Conservation (phyloP, 805 yeast genomes). For the Wickerhamiella galacta region DNA sequence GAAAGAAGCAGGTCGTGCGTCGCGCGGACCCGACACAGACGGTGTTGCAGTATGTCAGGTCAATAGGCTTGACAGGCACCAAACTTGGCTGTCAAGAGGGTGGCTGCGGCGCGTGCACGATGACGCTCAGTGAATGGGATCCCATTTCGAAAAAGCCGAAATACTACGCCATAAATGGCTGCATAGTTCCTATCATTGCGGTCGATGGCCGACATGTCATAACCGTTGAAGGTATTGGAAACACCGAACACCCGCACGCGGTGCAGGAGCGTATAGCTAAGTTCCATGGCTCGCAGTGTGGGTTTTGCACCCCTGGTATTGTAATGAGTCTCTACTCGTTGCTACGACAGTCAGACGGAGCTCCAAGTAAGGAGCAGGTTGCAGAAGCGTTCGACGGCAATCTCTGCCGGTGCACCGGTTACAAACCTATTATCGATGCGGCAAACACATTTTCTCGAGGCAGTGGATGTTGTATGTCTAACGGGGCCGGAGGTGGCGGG, state of each 20-base stretch:
- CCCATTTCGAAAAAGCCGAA: constrained; percentile 16
- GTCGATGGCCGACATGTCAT: constrained; percentile 32
- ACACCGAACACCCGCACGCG: constrained; percentile 27
- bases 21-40: constrained; percentile 30
- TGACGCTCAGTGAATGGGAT: constrained; percentile 26
- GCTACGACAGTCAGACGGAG: constrained; percentile 25
- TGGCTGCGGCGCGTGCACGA: constrained; percentile 36
- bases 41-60: constrained; percentile 28
- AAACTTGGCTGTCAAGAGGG: constrained; percentile 36
- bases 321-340: constrained; percentile 32
- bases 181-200: constrained; percentile 30
- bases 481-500: constrained; percentile 23
- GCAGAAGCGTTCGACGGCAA: constrained; percentile 33
- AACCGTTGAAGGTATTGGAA: constrained; percentile 34
- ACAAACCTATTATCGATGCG: constrained; percentile 34
- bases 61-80: constrained; percentile 27
- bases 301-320: constrained; percentile 36
- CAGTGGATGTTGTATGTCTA: background rate
- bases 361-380: constrained; percentile 25
- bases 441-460: constrained; percentile 25
- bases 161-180: constrained; percentile 29
- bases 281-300: constrained; percentile 35
- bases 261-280: constrained; percentile 34
- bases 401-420: constrained; percentile 34
- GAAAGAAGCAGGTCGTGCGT: constrained; percentile 21